These are phyloP conservation scores for Lecanicillium sp. DNA, from an alignment of 2,329 filamentous ascomycete species.

Conservation along the genomic window DNA sequence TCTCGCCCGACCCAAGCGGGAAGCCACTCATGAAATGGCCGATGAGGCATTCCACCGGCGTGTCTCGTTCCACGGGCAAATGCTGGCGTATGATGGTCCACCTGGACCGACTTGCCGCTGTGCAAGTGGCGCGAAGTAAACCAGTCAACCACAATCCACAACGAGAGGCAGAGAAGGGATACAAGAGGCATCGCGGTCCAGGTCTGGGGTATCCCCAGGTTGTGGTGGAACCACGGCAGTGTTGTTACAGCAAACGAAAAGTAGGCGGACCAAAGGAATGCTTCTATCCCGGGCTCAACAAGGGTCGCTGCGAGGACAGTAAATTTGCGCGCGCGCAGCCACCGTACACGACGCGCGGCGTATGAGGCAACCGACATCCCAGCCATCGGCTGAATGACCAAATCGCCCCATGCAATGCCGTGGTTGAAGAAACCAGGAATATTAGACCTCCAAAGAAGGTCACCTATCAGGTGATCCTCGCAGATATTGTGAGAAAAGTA, in stretches of 20 bases:
- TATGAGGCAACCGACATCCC: constrained; percentile 73
- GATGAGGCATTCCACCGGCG: constrained; percentile 31
- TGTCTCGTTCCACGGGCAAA: constrained; percentile 52
- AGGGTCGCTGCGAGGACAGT: constrained; percentile 83
- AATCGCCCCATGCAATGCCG: constrained; percentile 72
- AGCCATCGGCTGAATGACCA: constrained; percentile 83
- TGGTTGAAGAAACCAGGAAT: constrained; percentile 67
- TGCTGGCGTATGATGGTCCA: constrained; percentile 62
- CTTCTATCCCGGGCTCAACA: constrained; percentile 88
- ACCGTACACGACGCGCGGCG: constrained; percentile 71
- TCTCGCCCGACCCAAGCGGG: constrained; percentile 81
- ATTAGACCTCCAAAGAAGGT: constrained; percentile 72
- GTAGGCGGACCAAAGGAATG: constrained; percentile 73
- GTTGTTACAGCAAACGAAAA: constrained; percentile 73
- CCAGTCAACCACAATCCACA: constrained; percentile 73
- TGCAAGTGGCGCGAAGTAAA: constrained; percentile 67
- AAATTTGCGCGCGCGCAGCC: constrained; percentile 90
- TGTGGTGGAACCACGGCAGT: constrained; percentile 51
- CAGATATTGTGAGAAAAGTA: constrained; percentile 95
- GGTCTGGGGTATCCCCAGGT: constrained; percentile 48
- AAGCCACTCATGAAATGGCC: constrained; percentile 64
- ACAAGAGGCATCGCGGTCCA: constrained; percentile 58
- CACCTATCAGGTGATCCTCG: constrained; percentile 93
- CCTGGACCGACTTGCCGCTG: constrained; percentile 59
- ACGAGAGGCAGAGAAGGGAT: constrained; percentile 56